Conservation (phyloP, 2,329 filamentous ascomycete genomes). For the Biscogniauxia sp. region DNA sequence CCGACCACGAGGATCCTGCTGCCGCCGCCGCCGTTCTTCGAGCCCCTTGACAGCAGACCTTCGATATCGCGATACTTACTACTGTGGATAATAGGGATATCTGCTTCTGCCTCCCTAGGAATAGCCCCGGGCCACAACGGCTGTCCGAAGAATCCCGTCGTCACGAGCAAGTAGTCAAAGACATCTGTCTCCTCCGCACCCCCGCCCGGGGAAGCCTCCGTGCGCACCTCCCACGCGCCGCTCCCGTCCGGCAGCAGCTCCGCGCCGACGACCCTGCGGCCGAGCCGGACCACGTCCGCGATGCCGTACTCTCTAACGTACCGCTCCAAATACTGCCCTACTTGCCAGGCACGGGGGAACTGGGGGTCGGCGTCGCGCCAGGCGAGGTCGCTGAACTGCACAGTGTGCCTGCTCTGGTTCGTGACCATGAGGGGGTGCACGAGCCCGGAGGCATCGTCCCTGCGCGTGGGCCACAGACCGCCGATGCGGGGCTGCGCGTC, state of each 20-base stretch:
- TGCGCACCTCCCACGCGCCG: slow-evolving; percentile 41
- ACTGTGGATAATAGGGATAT: slow-evolving; percentile 63
- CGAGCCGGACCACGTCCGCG: slow-evolving; percentile 44
- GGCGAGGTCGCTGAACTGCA: slow-evolving; percentile 69
- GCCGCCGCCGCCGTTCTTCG: slow-evolving; percentile 30
- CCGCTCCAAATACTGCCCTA: slow-evolving; percentile 67
- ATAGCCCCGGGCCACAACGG: slow-evolving; percentile 51
- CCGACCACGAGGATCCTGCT: slow-evolving; percentile 72
- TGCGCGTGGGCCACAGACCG: slow-evolving; percentile 70
- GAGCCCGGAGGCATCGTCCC: slow-evolving; percentile 47
- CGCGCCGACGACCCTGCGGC: slow-evolving; percentile 44
- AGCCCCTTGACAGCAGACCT: slow-evolving; percentile 40
- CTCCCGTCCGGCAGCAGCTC: slow-evolving; percentile 29
- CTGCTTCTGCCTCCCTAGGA: slow-evolving; percentile 30
- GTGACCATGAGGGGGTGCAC: slow-evolving; percentile 66
- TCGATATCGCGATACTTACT: slow-evolving; percentile 60
- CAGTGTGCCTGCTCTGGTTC: slow-evolving; percentile 76
- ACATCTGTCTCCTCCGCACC: slow-evolving; percentile 40
- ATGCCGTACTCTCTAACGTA: slow-evolving; percentile 59
- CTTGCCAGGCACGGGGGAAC: slow-evolving; percentile 74
- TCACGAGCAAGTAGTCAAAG: slow-evolving; percentile 72
- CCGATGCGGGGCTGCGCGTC: slow-evolving; percentile 66
- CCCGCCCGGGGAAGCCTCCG: slow-evolving; percentile 28
- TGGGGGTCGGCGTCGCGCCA: slow-evolving; percentile 62
- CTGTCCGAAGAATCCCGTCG: slow-evolving; percentile 73